These are phyloP conservation scores for Yamadazyma nakazawae DNA, from an alignment of 805 yeast species.

Conservation along the genomic window DNA sequence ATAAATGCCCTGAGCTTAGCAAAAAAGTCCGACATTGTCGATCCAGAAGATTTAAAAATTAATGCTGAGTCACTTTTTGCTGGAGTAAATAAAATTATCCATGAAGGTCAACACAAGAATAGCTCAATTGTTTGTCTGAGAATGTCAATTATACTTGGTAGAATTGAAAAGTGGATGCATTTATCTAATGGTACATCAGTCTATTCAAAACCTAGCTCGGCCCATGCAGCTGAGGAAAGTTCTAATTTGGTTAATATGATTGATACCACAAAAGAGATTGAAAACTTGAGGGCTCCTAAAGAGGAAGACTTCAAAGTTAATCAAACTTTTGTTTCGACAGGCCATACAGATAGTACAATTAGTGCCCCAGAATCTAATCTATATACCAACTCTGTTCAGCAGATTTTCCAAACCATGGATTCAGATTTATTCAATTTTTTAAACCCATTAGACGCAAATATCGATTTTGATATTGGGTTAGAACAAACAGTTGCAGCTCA, in stretches of 20 bases:
- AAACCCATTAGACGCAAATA: slow-evolving; percentile 26
- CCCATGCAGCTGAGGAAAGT: slow-evolving; percentile 8
- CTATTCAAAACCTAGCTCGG: neutral
- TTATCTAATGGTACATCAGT: slow-evolving; percentile 16
- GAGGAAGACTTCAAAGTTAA: slow-evolving; percentile 6
- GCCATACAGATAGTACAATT: neutral
- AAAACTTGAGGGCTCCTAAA: slow-evolving; percentile 26
- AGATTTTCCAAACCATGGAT: slow-evolving; percentile 30
- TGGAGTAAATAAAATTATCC: slow-evolving; percentile 17
- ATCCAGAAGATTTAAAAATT: slow-evolving; percentile 17
- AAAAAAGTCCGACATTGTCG: slow-evolving; percentile 6
- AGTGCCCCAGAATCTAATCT: neutral
- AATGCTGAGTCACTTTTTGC: slow-evolving; percentile 21
- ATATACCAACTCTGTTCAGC: slow-evolving; percentile 18
- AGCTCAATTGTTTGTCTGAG: slow-evolving; percentile 22
- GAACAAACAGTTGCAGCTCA: neutral
- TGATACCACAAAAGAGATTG: slow-evolving; percentile 31
- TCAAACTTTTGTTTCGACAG: neutral
- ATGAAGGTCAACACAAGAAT: slow-evolving; percentile 17
- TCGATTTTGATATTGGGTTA: slow-evolving; percentile 11
- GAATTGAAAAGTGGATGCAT: slow-evolving; percentile 28
- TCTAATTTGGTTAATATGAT: slow-evolving; percentile 25
- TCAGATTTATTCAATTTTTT: slow-evolving; percentile 27
- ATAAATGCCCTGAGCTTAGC: slow-evolving; percentile 39
- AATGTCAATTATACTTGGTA: slow-evolving; percentile 21